These are phyloP conservation scores for Botrytis squamosa DNA, from an alignment of 2,329 filamentous ascomycete genomes.

Conservation along the genomic window DNA sequence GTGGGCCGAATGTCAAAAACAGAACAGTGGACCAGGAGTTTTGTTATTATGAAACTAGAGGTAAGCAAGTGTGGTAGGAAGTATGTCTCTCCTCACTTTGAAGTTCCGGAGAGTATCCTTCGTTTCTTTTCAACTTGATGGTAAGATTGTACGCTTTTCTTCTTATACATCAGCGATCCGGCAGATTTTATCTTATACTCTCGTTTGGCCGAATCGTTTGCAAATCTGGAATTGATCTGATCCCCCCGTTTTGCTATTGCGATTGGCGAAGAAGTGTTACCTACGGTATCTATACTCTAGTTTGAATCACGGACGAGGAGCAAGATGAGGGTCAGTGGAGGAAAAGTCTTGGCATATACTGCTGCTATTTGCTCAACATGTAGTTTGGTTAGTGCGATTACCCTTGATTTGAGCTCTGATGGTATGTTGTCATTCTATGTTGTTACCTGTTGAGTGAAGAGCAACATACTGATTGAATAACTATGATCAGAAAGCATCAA, in stretches of 20 bases:
- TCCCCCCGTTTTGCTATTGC: not conserved
- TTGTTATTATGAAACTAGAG: slow-evolving; percentile 13
- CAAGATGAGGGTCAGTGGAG: slow-evolving; percentile 21
- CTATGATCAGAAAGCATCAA: slow-evolving; percentile 37
- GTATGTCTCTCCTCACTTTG: slow-evolving; percentile 6
- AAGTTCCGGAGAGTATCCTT: not conserved
- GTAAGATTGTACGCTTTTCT: not conserved
- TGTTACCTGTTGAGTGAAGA: not conserved
- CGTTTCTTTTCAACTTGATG: not conserved
- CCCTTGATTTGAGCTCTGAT: slow-evolving; percentile 16
- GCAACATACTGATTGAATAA: not conserved
- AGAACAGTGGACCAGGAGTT: slow-evolving; percentile 15
- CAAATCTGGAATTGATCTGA: not conserved
- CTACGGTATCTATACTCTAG: not conserved
- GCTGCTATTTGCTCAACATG: slow-evolving; percentile 21
- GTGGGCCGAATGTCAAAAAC: not conserved
- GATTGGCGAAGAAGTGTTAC: not conserved
- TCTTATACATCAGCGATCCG: not conserved
- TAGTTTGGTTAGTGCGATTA: slow-evolving; percentile 17
- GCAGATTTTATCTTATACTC: slow-evolving; percentile 18
- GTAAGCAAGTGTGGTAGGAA: slow-evolving; percentile 6
- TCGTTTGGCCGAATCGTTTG: slow-evolving; percentile 16
- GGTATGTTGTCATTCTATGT: slow-evolving; percentile 4
- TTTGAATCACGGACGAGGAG: not conserved
- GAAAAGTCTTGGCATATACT: slow-evolving; percentile 20